Conservation (phyloP, 2,329 filamentous ascomycete species). For the Raffaelea albimanens region DNA sequence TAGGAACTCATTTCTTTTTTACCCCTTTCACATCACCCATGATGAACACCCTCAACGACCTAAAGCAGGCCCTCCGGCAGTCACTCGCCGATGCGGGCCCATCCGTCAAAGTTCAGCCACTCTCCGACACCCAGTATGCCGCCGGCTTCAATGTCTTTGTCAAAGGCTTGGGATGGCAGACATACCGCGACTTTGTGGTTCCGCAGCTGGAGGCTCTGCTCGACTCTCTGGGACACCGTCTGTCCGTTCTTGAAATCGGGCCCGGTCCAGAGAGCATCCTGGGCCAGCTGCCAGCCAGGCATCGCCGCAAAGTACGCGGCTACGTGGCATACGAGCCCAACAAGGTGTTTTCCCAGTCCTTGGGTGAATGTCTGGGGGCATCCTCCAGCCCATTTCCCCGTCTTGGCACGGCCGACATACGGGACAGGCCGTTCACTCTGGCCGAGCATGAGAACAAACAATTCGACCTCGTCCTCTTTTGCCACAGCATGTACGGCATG, state of each 20-base stretch:
- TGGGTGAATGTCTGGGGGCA: constrained; percentile 38
- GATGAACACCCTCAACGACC: background rate
- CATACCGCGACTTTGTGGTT: constrained; percentile 41
- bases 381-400: too few relatives aligned
- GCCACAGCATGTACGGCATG: constrained; percentile 57
- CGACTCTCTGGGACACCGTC: too few relatives aligned
- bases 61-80: background rate
- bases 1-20: too few relatives aligned
- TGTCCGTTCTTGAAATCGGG: constrained; percentile 49
- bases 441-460: constrained; percentile 21
- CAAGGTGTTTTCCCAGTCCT: constrained; percentile 27
- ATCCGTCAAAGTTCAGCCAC: constrained; percentile 12
- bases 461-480: constrained; percentile 51
- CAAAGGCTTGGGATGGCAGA: constrained; percentile 22
- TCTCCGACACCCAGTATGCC: constrained; percentile 40
- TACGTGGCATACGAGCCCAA: constrained; percentile 49
- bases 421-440: constrained; percentile 22
- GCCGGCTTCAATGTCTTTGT: constrained; percentile 35
- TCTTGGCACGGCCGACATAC: constrained; percentile 23
- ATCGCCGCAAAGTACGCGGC: constrained; percentile 33
- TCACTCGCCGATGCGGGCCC: background rate
- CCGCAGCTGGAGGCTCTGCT: constrained; percentile 42
- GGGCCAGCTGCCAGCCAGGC: constrained; percentile 30
- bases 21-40: too few relatives aligned
- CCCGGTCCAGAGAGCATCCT: constrained; percentile 48